Evolutionary conservation across 2,329 filamentous ascomycete species (phyloP).

Genomic region (Geosmithia flava): DNA sequence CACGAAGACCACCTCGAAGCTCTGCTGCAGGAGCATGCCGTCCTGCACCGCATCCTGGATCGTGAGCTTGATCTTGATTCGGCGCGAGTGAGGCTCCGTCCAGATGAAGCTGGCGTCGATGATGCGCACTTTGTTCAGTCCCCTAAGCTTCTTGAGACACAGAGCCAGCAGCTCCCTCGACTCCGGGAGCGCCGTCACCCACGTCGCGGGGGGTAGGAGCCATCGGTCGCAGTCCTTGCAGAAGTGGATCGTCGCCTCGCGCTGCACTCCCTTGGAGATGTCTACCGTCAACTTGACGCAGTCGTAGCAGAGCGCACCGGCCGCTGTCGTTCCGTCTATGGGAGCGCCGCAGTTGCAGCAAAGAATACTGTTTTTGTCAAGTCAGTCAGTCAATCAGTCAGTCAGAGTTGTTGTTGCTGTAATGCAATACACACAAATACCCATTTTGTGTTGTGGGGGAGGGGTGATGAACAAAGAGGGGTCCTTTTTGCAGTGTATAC

Average conservation of each 20-base stretch:
- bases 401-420: no score
- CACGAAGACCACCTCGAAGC: conserved; percentile 87
- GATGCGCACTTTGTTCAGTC: conserved; percentile 80
- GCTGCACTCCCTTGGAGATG: conserved; percentile 80
- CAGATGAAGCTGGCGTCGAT: conserved; percentile 95
- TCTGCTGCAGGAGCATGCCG: conserved; percentile 69
- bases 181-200: conserved; percentile 76
- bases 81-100: conserved; percentile 92
- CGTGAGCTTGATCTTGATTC: conserved; percentile 91
- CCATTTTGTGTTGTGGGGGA: not conserved
- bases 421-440: no score
- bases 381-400: no score
- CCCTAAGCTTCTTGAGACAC: conserved; percentile 78
- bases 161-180: conserved; percentile 86
- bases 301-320: conserved; percentile 87
- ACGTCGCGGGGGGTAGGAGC: conserved; percentile 75
- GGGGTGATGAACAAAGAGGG: not conserved
- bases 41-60: conserved; percentile 61
- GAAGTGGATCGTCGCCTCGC: conserved; percentile 80
- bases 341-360: conserved; percentile 96
- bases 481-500: conserved; percentile 7
- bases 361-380: conserved; percentile 45
- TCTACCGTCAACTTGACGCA: conserved; percentile 92
- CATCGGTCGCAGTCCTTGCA: conserved; percentile 93
- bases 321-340: conserved; percentile 79